phyloP scores from a whole-genome alignment of 2,329 filamentous ascomycete species.

The Pseudocercospora pini-densiflorae region DNA sequence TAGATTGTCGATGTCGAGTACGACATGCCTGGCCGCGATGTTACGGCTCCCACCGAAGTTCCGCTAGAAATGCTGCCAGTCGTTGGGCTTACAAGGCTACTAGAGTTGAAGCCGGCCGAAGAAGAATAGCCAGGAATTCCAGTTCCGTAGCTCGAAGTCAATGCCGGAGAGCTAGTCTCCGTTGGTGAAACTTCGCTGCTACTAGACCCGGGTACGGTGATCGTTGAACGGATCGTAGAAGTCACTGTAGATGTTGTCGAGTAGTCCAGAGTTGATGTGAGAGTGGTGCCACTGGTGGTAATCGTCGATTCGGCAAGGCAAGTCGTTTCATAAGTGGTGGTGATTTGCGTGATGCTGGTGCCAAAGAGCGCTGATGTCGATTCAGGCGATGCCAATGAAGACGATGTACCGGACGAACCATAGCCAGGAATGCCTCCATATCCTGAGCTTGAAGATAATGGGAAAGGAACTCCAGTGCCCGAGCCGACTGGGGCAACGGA shows the following conservation, averaged over 20 bases:
- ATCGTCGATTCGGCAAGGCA: constrained; percentile 23
- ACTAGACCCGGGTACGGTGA: constrained; percentile 17
- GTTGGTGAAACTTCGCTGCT: constrained; percentile 22
- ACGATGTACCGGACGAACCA: constrained; percentile 5
- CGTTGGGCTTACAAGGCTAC: constrained; percentile 13
- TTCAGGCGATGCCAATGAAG: constrained; percentile 12
- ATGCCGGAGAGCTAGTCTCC: constrained; percentile 4
- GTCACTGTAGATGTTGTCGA: constrained; percentile 26
- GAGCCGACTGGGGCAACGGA: constrained; percentile 13
- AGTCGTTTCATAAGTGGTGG: constrained; percentile 24
- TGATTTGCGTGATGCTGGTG: constrained; percentile 20
- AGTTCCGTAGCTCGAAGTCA: too few species aligned
- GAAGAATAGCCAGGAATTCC: not conserved
- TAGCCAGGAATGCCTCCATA: constrained; percentile 12
- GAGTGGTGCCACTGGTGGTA: constrained; percentile 23
- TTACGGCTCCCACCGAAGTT: constrained; percentile 28
- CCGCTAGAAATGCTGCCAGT: not conserved
- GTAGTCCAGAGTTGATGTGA: constrained; percentile 26
- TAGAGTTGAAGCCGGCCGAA: constrained; percentile 5
- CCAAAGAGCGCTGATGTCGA: constrained; percentile 13
- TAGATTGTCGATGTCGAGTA: constrained; percentile 47
- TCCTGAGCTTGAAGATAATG: constrained; percentile 6
- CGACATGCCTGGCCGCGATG: constrained; percentile 31
- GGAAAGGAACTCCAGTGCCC: constrained; percentile 12
- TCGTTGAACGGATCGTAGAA: constrained; percentile 20